Conservation (phyloP, 768 basidiomycete species). For the Rubroboletus satanas region DNA sequence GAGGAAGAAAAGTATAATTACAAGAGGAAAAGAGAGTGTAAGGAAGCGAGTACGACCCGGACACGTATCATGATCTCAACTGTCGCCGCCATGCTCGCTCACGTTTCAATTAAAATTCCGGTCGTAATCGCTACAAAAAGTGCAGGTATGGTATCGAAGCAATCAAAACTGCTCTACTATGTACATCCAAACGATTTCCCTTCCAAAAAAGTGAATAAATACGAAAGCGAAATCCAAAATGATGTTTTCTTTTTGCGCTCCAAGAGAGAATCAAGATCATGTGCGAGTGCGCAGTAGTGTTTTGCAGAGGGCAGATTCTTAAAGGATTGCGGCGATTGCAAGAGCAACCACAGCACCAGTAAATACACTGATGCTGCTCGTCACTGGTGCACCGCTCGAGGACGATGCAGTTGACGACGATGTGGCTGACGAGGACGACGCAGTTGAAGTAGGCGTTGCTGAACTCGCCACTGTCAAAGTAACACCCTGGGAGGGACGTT, state of each 20-base stretch:
- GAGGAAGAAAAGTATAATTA: neutral
- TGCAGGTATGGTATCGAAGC: too few species aligned
- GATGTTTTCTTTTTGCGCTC: neutral
- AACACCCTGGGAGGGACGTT: slow-evolving; percentile 42
- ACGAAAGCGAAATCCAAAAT: neutral
- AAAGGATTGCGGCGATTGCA: slow-evolving; percentile 14
- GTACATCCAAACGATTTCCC: neutral
- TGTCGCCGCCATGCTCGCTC: neutral
- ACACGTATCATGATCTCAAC: neutral
- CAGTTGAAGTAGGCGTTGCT: slow-evolving; percentile 1
- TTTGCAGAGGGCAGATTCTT: neutral
- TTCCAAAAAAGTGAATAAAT: neutral
- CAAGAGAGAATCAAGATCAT: neutral
- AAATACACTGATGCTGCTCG: slow-evolving; percentile 7
- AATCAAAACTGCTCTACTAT: neutral
- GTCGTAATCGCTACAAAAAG: neutral
- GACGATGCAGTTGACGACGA: neutral
- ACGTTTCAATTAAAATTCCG: neutral
- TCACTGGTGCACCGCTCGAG: slow-evolving; percentile 6
- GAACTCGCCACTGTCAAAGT: slow-evolving; percentile 37
- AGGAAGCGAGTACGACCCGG: neutral
- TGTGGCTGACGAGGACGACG: neutral
- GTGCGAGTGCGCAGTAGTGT: neutral
- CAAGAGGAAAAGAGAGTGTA: neutral
- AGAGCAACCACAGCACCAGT: slow-evolving; percentile 9